Evolutionary conservation across 345 rosid species (phyloP).

Genomic region (Mangifera indica): DNA sequence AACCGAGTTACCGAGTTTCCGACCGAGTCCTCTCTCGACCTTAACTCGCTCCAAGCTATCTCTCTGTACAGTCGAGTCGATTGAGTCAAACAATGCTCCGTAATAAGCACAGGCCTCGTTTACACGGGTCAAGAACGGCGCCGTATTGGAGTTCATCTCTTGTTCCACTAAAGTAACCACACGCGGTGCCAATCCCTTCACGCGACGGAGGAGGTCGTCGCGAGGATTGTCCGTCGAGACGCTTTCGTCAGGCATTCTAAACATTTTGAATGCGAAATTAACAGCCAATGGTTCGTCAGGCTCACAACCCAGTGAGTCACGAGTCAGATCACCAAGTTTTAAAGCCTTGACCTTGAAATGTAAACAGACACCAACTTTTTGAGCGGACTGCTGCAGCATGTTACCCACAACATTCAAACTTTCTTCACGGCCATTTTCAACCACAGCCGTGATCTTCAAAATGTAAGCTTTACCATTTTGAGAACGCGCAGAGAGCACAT

Average conservation of each 20-base stretch:
- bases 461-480: conserved; percentile 29
- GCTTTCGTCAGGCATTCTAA: conserved; percentile 80
- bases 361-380: conserved; percentile 40
- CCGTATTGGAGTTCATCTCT: conserved; percentile 69
- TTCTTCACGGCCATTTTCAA: conserved; percentile 46
- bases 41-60: conserved; percentile 43
- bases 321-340: conserved; percentile 51
- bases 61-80: conserved; percentile 53
- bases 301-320: conserved; percentile 68
- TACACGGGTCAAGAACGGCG: conserved; percentile 61
- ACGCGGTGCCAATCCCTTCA: conserved; percentile 64
- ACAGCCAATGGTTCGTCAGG: conserved; percentile 68
- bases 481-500: conserved; percentile 55
- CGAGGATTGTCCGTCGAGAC: conserved; percentile 83
- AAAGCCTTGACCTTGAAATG: conserved; percentile 42
- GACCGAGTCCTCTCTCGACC: conserved; percentile 67
- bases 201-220: conserved; percentile 90
- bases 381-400: conserved; percentile 42
- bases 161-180: conserved; percentile 80
- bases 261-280: conserved; percentile 78
- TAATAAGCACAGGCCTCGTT: conserved; percentile 54
- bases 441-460: conserved; percentile 72
- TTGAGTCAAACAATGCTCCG: conserved; percentile 77
- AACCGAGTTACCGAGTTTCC: conserved; percentile 68
- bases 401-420: conserved; percentile 48